These are phyloP conservation scores for Raphanus raphanistrum DNA, from an alignment of 345 rosid genomes.

Conservation along the genomic window DNA sequence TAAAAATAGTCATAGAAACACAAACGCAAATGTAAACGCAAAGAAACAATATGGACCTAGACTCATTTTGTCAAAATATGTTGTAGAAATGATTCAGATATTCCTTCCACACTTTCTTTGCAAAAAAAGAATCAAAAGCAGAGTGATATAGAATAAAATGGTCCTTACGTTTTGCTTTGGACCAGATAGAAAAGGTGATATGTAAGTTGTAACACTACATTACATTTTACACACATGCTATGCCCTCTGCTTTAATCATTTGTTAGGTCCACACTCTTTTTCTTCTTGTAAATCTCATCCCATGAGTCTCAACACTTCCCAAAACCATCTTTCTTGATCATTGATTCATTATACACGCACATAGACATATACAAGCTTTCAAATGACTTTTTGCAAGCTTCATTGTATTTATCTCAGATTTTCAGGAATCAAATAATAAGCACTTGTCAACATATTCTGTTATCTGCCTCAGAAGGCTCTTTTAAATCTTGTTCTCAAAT, in stretches of 20 bases:
- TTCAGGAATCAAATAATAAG: neutral
- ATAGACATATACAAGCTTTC: neutral
- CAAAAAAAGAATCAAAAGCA: neutral
- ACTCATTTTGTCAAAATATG: neutral
- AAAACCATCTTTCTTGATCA: constrained; percentile 25
- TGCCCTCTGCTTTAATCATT: constrained; percentile 30
- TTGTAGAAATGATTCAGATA: constrained; percentile 6
- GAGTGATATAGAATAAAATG: constrained; percentile 15
- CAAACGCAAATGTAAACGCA: neutral
- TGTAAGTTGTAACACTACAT: constrained; percentile 10
- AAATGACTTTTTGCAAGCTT: constrained; percentile 9
- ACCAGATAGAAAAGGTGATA: constrained; percentile 34
- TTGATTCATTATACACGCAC: constrained; percentile 2
- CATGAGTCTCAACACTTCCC: constrained; percentile 32
- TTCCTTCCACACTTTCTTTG: constrained; percentile 11
- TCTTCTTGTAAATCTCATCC: constrained; percentile 6
- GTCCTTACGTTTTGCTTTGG: constrained; percentile 30
- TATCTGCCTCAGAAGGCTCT: neutral
- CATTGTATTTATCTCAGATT: neutral
- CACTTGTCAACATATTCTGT: neutral
- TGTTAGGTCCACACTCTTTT: constrained; percentile 23
- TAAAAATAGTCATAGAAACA: neutral
- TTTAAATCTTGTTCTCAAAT: neutral
- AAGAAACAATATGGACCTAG: neutral
- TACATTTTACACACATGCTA: constrained; percentile 33